Evolutionary conservation across 192 early-diverging fungal genomes (phyloP), one percentile per base, ranked within the genome.

Genomic region (Gamsiella multidivaricata): DNA sequence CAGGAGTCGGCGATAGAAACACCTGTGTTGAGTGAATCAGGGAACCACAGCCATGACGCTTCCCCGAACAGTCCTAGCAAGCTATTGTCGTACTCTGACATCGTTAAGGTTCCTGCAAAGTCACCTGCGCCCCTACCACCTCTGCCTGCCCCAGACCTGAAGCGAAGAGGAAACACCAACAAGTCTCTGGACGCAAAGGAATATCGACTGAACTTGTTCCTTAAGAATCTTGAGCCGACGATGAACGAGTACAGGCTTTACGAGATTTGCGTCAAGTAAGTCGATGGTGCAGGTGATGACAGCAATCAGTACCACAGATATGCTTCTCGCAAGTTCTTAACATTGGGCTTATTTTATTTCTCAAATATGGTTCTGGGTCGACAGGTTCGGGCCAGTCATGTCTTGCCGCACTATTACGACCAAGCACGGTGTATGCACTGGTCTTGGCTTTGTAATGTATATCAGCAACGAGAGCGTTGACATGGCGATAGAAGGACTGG

Each of bases 391-490:
- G 8, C 52, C 64, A 0, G 74, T 78, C 14, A 78, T 78, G 60
- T 78, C 74, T n/a, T 78, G 74, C 31, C 32, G 74, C 4, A 68
- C 65, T 9, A 78, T 78, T 32, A 69, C 74, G 8, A 76, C 64
- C 4, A 47, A 54, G 25, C 54, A 69, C 22, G 74, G 74, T 5
- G 65, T 57, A 5, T 78, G 74, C 31, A 69, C 63, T 8, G 74
- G 74, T 10, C 65, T 78, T 3, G 74, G 74, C 0, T 78, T 78
- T 58, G 74, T 78, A 3, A 78, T 78, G 74, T 78, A 64, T 26
- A 68, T 69, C 22, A 46, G 54, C 47, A 63, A 64, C 10, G 33
- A 69, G 17, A 78, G 74, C 25, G 74, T 61, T 2, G 54, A 62
- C 39, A 25, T 45, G 0, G 74, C 74, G 3, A 63, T 78, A 25